Base-by-base conservation (phyloP, 2,329 filamentous ascomycete species). In the Ophiostoma ulmi region DNA sequence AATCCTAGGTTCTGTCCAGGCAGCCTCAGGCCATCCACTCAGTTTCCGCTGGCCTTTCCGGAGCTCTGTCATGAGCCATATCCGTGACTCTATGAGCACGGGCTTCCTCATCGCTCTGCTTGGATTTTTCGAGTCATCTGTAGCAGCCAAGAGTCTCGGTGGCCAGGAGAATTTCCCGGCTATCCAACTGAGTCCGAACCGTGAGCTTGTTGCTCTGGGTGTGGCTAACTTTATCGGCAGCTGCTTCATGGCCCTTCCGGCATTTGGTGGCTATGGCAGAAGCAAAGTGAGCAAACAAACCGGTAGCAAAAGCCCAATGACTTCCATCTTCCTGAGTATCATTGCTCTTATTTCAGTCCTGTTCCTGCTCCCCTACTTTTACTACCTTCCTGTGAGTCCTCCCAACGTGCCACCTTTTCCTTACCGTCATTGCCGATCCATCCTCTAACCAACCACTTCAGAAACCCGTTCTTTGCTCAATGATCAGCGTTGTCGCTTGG, bases 71-170 rank as follows among this genome's bases (percentile, higher is more conserved):
- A 89, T 98, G 83, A 85, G 87, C 35, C 91, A 97, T 77, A 91
- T 96, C 70, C 90, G 91, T 31, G 91, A 93, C 73, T 91, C 93
- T 52, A 91, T 98, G 85, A 90, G 92, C 69, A 98, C 95, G 0
- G 91, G 93, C 0, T 97, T 99, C 77, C 84, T 98, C 70, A 97
- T 99, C 74, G 93, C 94, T 0, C 84, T 99, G 35, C 88, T 99
- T 0, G 95, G 95, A n/a, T 99, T 99, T 80, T 99, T 99, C 76
- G 95, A 99, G 80, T 97, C 93, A 2, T 97, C 93, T 0, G 93
- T 99, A 14, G 95, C 95, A 0, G 95, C 95, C 48, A 98, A 98
- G 80, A 94, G 92, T 73, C 82, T 99, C 2, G 91, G 91, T 7
- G 87, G 87, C 61, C 83, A 83, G 68, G 87, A 90, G 73, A 87